Percentiles rank a stretch among this genome's conserved stretches.
phyloP scores from a whole-genome alignment of 1,284 basidiomycete species.

The Singerocomus rubriflavus region DNA sequence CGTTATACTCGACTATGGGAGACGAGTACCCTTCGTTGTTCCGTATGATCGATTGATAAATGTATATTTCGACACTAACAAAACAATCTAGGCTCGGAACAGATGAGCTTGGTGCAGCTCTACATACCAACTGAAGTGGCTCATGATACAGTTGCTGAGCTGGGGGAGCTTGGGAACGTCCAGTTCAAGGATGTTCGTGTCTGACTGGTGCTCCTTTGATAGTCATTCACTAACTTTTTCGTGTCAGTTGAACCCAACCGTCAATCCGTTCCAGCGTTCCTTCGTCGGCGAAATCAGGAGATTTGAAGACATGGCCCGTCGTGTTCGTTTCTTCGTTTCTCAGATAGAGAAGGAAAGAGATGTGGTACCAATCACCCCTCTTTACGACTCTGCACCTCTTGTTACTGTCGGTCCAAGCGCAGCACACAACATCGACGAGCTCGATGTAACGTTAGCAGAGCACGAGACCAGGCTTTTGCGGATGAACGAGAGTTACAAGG shows the following conservation, averaged over 20 bases:
- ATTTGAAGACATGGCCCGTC: slow-evolving; percentile 94
- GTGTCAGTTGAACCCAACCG: slow-evolving; percentile 83
- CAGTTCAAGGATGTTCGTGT: slow-evolving; percentile 93
- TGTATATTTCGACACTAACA: slow-evolving; percentile 5
- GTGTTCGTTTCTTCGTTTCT: slow-evolving; percentile 84
- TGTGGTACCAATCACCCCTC: slow-evolving; percentile 75
- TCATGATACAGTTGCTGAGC: slow-evolving; percentile 92
- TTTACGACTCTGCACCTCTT: slow-evolving; percentile 79
- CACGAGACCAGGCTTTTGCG: slow-evolving; percentile 84
- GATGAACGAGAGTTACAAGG: slow-evolving; percentile 95
- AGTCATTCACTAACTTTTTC: slow-evolving; percentile 6
- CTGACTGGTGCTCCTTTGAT: neutral
- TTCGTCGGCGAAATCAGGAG: slow-evolving; percentile 95
- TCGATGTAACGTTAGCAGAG: slow-evolving; percentile 85
- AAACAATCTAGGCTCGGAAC: slow-evolving; percentile 71
- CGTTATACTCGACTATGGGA: slow-evolving; percentile 42
- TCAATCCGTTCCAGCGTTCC: slow-evolving; percentile 98
- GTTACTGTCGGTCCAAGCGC: slow-evolving; percentile 87
- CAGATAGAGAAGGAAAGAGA: slow-evolving; percentile 89
- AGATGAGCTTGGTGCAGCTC: slow-evolving; percentile 98
- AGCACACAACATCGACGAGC: slow-evolving; percentile 91
- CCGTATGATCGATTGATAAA: slow-evolving; percentile 45
- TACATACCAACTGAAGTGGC: slow-evolving; percentile 98
- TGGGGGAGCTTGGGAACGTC: slow-evolving; percentile 93
- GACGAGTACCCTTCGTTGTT: slow-evolving; percentile 83